These are phyloP conservation scores for Diaporthe sp. DNA, from an alignment of 2,329 filamentous ascomycete species.

Conservation along the genomic window DNA sequence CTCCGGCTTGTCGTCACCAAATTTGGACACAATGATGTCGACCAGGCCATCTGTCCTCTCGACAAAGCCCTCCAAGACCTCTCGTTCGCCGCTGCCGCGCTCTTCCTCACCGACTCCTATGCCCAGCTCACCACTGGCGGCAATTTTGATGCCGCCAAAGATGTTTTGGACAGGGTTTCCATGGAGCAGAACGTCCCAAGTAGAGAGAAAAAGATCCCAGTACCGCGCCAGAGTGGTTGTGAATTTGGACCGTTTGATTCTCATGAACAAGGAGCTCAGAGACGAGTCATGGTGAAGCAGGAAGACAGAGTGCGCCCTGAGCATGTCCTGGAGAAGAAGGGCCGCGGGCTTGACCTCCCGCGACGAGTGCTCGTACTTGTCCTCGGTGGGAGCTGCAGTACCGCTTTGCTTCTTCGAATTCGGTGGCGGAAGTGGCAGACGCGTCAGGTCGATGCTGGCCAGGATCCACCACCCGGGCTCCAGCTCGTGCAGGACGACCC, in stretches of 20 bases:
- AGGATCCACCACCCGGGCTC: conserved; percentile 97
- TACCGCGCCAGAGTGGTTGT: conserved; percentile 81
- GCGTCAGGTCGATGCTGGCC: conserved; percentile 87
- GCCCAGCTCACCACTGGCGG: conserved; percentile 90
- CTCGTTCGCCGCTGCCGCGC: conserved; percentile 91
- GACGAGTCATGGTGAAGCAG: conserved; percentile 88
- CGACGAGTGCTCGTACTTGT: conserved; percentile 83
- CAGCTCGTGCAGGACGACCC: conserved; percentile 88
- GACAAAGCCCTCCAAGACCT: conserved; percentile 91
- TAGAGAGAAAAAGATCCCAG: conserved; percentile 79
- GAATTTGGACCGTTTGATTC: conserved; percentile 77
- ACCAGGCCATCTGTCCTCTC: conserved; percentile 85
- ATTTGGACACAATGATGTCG: conserved; percentile 89
- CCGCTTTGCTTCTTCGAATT: conserved; percentile 50
- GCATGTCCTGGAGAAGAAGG: conserved; percentile 83
- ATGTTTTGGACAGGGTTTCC: conserved; percentile 88
- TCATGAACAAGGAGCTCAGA: conserved; percentile 77
- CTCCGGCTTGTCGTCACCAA: conserved; percentile 69
- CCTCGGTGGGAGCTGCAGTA: conserved; percentile 45
- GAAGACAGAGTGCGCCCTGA: conserved; percentile 87
- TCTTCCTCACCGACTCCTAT: conserved; percentile 97
- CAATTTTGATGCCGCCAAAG: conserved; percentile 88
- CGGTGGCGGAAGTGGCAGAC: conserved; percentile 73
- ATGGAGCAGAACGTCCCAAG: conserved; percentile 92
- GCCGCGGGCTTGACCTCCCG: conserved; percentile 88